Conservation (phyloP, 1,139 yeast species). For the Groenewaldozyma sp. region DNA sequence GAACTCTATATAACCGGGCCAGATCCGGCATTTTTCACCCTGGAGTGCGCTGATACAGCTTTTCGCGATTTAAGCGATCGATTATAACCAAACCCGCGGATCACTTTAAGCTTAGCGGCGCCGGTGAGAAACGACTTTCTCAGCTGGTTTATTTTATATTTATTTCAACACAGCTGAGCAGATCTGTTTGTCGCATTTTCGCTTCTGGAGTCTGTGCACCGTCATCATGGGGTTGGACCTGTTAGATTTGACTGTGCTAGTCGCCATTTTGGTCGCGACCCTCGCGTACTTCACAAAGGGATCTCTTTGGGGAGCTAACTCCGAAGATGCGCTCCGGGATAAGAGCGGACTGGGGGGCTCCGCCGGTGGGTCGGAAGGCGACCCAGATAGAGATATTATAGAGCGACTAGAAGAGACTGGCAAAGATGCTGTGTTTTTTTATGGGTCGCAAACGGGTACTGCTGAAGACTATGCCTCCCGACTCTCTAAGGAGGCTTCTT, state of each 20-base stretch:
- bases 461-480: slow-evolving; percentile 95
- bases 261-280: slow-evolving; percentile 55
- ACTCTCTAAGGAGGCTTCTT: slow-evolving; percentile 76
- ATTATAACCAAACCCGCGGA: too few species aligned
- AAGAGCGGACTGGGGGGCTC: slow-evolving; percentile 22
- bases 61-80: too few species aligned
- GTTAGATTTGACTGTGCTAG: slow-evolving; percentile 61
- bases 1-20: too few species aligned
- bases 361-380: slow-evolving; percentile 26
- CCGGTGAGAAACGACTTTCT: too few species aligned
- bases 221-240: slow-evolving; percentile 41
- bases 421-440: slow-evolving; percentile 75
- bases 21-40: too few species aligned
- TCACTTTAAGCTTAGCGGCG: too few species aligned
- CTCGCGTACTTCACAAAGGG: slow-evolving; percentile 62
- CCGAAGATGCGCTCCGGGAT: slow-evolving; percentile 22
- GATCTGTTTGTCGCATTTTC: slow-evolving; percentile 1
- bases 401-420: slow-evolving; percentile 51
- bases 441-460: slow-evolving; percentile 98
- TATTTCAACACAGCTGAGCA: background rate
- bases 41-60: too few species aligned
- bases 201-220: background rate
- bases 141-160: background rate
- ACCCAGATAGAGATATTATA: slow-evolving; percentile 42
- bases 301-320: slow-evolving; percentile 38